A percentile compares a stretch with the other conserved stretches of the same genome.
Conservation (phyloP, 306 rosid genomes). For the Oxytropis ochrocephala region DNA sequence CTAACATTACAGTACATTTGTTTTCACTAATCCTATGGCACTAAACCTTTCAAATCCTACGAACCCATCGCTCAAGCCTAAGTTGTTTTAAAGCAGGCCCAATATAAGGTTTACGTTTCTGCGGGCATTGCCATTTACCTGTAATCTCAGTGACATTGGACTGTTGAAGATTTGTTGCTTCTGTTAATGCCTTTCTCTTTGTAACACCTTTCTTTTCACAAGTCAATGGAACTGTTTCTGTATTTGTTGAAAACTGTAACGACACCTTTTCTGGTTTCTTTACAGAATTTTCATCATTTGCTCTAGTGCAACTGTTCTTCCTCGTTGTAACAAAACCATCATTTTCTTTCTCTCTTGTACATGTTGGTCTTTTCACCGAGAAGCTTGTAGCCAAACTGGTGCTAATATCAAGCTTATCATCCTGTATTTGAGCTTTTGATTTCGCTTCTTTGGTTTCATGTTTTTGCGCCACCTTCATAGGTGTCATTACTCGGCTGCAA, state of each 20-base stretch:
- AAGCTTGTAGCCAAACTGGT: not conserved
- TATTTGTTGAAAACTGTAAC: not conserved
- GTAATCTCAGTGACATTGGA: conserved; percentile 33
- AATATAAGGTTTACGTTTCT: conserved; percentile 52
- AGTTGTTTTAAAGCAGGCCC: conserved; percentile 89
- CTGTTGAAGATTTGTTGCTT: conserved; percentile 53
- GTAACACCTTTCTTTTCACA: conserved; percentile 14
- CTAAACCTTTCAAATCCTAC: conserved; percentile 21
- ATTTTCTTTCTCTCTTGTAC: conserved; percentile 34
- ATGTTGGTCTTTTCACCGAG: conserved; percentile 22
- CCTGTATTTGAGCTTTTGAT: conserved; percentile 8
- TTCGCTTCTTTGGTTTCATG: conserved; percentile 8
- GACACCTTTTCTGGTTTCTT: conserved; percentile 18
- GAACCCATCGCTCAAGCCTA: conserved; percentile 81
- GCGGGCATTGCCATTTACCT: conserved; percentile 91
- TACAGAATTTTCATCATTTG: conserved; percentile 25
- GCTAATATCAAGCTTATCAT: conserved; percentile 13
- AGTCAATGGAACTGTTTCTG: conserved; percentile 10
- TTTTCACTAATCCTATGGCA: not conserved
- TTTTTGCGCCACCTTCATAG: conserved; percentile 8
- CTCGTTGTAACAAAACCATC: conserved; percentile 58
- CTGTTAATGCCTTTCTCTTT: conserved; percentile 53
- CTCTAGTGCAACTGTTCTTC: conserved; percentile 23
- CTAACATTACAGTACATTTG: not conserved
- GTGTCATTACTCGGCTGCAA: conserved; percentile 1